Percentiles rank a stretch among this genome's conserved stretches.
Evolutionary conservation across 202 grass and related monocot genomes (phyloP).

Genomic region (Carex arenaria): DNA sequence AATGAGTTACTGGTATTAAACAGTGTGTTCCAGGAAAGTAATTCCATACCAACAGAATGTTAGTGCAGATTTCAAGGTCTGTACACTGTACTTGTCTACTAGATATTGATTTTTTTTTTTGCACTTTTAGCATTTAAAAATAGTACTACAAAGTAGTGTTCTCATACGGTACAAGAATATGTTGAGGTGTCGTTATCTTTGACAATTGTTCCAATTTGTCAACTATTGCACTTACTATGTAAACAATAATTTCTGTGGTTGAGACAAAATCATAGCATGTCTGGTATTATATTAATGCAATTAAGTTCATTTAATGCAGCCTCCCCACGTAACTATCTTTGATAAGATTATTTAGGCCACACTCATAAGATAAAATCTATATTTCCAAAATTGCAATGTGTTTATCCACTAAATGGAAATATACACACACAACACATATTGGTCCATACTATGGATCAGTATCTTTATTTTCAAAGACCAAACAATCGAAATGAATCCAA

Average conservation of each 20-base stretch:
- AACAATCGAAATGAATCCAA: no score
- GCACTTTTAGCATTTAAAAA: not conserved
- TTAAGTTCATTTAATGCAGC: not conserved
- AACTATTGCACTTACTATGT: not conserved
- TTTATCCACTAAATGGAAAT: not conserved
- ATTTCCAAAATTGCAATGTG: not conserved
- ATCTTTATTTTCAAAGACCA: no score
- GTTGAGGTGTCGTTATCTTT: not conserved
- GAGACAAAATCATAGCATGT: conserved; percentile 4
- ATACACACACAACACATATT: no score
- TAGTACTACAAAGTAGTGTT: not conserved
- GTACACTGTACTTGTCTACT: no score
- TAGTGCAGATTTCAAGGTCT: not conserved
- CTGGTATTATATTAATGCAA: not conserved
- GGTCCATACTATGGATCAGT: no score
- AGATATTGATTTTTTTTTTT: not conserved
- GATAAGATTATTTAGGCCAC: not conserved
- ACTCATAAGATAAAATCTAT: not conserved
- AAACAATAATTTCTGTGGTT: conserved; percentile 9
- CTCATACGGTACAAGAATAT: not conserved
- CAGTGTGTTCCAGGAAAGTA: not conserved
- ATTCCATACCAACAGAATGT: not conserved
- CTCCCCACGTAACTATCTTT: not conserved
- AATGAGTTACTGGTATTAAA: not conserved
- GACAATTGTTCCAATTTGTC: not conserved